A percentile compares a stretch with the other conserved stretches of the same genome.
These are phyloP conservation scores for Saccharomycopsis javanensis DNA, from an alignment of 805 yeast species.

Conservation along the genomic window DNA sequence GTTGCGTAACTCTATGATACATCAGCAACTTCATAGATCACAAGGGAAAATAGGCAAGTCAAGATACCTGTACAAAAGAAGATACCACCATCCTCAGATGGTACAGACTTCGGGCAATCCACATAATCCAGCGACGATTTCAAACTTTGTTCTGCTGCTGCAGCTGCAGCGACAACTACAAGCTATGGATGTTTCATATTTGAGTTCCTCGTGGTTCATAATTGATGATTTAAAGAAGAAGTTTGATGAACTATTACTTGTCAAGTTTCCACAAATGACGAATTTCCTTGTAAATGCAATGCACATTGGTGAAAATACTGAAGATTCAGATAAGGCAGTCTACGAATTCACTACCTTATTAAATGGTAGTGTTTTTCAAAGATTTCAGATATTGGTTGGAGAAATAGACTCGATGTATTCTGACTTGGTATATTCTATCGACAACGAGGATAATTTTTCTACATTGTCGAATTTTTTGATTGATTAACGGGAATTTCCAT, in stretches of 20 bases:
- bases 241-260: constrained; percentile 11
- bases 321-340: background rate
- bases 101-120: background rate
- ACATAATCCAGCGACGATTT: background rate
- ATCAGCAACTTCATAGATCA: background rate
- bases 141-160: background rate
- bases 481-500: background rate
- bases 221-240: constrained; percentile 5
- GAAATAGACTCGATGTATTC: constrained; percentile 6
- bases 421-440: constrained; percentile 10
- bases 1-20: background rate
- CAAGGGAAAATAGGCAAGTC: background rate
- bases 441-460: constrained; percentile 8
- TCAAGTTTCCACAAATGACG: background rate
- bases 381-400: background rate
- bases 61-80: background rate
- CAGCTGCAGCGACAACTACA: background rate
- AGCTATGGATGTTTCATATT: constrained; percentile 1
- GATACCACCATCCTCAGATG: background rate
- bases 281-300: constrained; percentile 4
- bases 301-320: background rate
- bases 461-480: constrained; percentile 11
- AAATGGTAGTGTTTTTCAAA: background rate
- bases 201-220: constrained; percentile 17
- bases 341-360: background rate